Conservation (phyloP, 2,329 filamentous ascomycete genomes). For the Cadophora malorum region DNA sequence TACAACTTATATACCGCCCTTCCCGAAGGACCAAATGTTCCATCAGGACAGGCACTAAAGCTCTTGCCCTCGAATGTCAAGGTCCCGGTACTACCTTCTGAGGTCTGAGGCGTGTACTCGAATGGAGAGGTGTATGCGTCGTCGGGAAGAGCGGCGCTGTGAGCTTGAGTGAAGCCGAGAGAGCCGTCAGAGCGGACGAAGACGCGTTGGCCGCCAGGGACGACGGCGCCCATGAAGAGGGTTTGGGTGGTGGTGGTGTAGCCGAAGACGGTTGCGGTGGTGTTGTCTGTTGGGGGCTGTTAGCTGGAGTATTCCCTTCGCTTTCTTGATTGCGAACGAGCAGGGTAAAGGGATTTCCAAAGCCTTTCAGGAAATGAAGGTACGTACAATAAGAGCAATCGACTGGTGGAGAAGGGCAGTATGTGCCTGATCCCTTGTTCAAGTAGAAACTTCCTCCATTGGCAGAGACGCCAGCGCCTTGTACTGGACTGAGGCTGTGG, state of each 20-base stretch:
- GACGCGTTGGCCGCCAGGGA: slow-evolving; percentile 32
- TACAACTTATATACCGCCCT: not conserved
- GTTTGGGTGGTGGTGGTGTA: slow-evolving; percentile 11
- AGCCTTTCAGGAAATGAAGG: too few relatives aligned
- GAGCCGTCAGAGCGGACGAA: slow-evolving; percentile 46
- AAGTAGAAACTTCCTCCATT: slow-evolving; percentile 34
- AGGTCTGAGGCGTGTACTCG: slow-evolving; percentile 22
- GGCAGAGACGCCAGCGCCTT: slow-evolving; percentile 20
- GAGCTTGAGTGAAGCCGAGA: slow-evolving; percentile 39
- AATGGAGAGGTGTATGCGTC: slow-evolving; percentile 21
- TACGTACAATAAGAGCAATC: slow-evolving; percentile 26
- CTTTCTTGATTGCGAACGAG: too few relatives aligned
- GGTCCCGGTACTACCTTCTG: not conserved
- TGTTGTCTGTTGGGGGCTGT: not conserved
- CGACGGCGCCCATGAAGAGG: slow-evolving; percentile 18
- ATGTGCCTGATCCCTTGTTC: slow-evolving; percentile 26
- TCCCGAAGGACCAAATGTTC: not conserved
- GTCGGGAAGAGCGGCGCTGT: slow-evolving; percentile 49
- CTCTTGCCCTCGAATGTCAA: slow-evolving; percentile 25
- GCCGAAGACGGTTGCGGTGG: slow-evolving; percentile 23
- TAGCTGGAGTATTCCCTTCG: too few relatives aligned
- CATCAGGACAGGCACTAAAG: slow-evolving; percentile 30
- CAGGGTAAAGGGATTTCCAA: too few relatives aligned
- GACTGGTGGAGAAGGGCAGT: slow-evolving; percentile 26
- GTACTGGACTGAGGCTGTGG: too few relatives aligned